A percentile compares a stretch with the other conserved stretches of the same genome.
Evolutionary conservation across 2,329 filamentous ascomycete species (phyloP).

Genomic region (Aspergillus sp.): DNA sequence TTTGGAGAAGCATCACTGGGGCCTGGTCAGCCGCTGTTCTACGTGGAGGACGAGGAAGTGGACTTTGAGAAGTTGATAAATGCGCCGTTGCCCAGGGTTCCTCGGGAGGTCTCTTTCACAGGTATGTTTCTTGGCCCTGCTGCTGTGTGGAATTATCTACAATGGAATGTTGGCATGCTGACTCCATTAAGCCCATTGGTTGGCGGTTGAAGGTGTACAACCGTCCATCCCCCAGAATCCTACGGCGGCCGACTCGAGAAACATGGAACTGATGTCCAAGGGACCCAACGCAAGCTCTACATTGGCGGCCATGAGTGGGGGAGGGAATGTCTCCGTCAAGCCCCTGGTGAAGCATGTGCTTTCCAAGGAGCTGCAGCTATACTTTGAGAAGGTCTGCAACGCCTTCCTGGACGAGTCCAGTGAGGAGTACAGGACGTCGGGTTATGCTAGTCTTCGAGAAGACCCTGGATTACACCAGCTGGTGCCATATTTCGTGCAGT

Average conservation of each 20-base stretch:
- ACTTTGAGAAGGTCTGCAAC: constrained; percentile 92
- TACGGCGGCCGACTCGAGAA: constrained; percentile 77
- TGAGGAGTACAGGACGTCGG: constrained; percentile 82
- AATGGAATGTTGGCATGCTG: background rate
- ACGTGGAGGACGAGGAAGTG: constrained; percentile 96
- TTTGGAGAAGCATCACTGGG: constrained; percentile 94
- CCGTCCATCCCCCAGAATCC: constrained; percentile 96
- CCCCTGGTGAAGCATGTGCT: constrained; percentile 94
- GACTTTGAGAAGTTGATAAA: constrained; percentile 99
- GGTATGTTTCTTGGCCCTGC: constrained; percentile 53
- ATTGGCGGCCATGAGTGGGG: constrained; percentile 77
- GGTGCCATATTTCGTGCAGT: constrained; percentile 94
- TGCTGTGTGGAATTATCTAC: background rate
- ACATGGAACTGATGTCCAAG: constrained; percentile 85
- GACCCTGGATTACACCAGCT: constrained; percentile 95
- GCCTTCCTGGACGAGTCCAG: constrained; percentile 86
- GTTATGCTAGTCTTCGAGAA: constrained; percentile 78
- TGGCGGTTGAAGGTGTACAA: constrained; percentile 95
- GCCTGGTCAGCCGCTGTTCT: constrained; percentile 91
- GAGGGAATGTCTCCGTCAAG: constrained; percentile 80
- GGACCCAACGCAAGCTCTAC: constrained; percentile 84
- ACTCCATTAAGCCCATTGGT: constrained; percentile 76
- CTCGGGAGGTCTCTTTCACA: constrained; percentile 87
- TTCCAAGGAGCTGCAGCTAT: constrained; percentile 92
- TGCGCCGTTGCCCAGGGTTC: constrained; percentile 89